Evolutionary conservation across 148 eudicot genomes (phyloP), one percentile per base, ranked within the genome.

Genomic region (Persicaria maculosa): DNA sequence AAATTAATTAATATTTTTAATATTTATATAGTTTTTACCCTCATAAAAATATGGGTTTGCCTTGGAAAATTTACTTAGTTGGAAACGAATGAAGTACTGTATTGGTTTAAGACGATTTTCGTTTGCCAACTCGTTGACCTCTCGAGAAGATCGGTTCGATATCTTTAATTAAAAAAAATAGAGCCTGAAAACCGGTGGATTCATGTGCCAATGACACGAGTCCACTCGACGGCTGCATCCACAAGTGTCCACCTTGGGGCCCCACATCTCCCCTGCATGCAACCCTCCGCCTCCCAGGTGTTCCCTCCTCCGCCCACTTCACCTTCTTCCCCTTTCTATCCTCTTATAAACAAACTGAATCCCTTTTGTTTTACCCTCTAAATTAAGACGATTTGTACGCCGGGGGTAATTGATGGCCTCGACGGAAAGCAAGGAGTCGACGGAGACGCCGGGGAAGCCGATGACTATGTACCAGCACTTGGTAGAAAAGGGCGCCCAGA

Each of bases 401-500:
- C 40, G 40, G 40, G 40, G 2, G 40, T 31, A 31, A 31, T 0
- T 31, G 52, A 65, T 65, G 70, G 70, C 70, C 70, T 65, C 70
- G 19, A 65, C 19, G 7, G 85, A 74, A 15, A 86, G 78, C 77
- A 47, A 52, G 70, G 43, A 65, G 45, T 31, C 70, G 52, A 12
- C 52, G 46, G 16, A 43, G 52, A 75, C 85, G 46, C 95, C 90
- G 10, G 98, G 93, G 9, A 77, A 85, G 83, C 76, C 86, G 40
- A 83, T 85, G 92, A 74, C 86, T 11, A 52, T 83, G 76, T 83
- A 76, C 36, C 92, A 89, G 55, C 82, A 79, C 4, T 11, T 93
- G 84, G 50, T 93, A 16, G 93, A 93, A 84, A 89, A 82, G 71
- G 92, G 96, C 1, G 90, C 96, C 1, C 80, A 82, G 62, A 74